Evolutionary conservation across 306 rosid genomes (phyloP), one percentile per base, ranked within the genome.

Genomic region (Castanea mollissima): DNA sequence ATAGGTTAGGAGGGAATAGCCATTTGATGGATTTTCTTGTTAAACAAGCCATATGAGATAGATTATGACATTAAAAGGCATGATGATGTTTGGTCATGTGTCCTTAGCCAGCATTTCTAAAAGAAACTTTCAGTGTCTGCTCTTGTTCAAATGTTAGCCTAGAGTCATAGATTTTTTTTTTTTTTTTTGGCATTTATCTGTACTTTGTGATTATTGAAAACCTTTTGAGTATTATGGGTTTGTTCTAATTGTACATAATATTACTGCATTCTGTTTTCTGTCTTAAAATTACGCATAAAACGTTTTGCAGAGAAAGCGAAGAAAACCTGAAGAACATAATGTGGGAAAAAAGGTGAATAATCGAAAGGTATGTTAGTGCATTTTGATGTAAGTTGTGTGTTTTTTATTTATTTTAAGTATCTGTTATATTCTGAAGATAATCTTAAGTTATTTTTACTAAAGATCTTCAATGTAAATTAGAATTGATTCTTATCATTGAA

Each of bases 251-350:
- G 41, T 63, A 20, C 69, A 63, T 63, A 63, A 46, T 20, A 20
- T 60, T 71, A 71, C 38, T 23, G 69, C 75, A 44, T 31, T 64
- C 44, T 80, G 74, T 73, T 29, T 2, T 52, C 20, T 80, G 76
- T 80, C 79, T 68, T 80, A 79, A 78, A 76, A 52, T 75, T 62
- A 38, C 9, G 6, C 64, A 74, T 18, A 46, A 81, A 81, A 78
- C 76, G 55, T 76, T 82, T 90, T 80, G 80, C 94, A 95, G 99
- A 83, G 98, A 85, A 95, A 95, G 89, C 89, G 98, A 69, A 93
- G 99, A 87, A 95, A 95, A 85, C 68, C 91, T n/a, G 98, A 93
- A 25, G 98, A 95, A 27, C 86, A 90, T 80, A 79, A 27, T 46
- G 35, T 86, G 38, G 99, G 93, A 64, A 95, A 90, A 90, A 95